Evolutionary conservation across 495 filamentous ascomycete species (phyloP).

Genomic region (Cercophora sp.): DNA sequence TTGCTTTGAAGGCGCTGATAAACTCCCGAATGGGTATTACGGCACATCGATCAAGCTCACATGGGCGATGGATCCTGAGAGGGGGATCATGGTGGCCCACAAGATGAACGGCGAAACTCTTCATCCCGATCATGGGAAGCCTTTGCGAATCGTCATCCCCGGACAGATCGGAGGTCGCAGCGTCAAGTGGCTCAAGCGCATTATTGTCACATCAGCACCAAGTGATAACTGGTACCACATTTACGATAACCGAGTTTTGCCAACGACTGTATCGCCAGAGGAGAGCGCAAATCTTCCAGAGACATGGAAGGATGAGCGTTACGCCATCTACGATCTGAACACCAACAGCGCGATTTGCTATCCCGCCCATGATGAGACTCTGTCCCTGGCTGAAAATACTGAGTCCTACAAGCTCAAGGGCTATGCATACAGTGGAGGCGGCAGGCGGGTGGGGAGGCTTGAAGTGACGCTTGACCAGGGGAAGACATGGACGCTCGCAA

Average conservation of each 20-base stretch:
- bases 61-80: constrained; percentile 82
- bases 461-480: constrained; percentile 86
- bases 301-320: constrained; percentile 88
- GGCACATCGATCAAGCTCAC: constrained; percentile 85
- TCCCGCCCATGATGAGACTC: constrained; percentile 73
- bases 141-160: constrained; percentile 79
- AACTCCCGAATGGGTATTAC: constrained; percentile 85
- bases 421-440: constrained; percentile 89
- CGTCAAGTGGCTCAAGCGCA: constrained; percentile 89
- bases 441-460: constrained; percentile 76
- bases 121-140: constrained; percentile 83
- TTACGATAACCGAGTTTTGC: constrained; percentile 88
- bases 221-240: constrained; percentile 98
- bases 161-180: constrained; percentile 93
- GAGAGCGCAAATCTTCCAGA: constrained; percentile 68
- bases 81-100: constrained; percentile 85
- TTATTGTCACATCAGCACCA: constrained; percentile 72
- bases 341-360: constrained; percentile 81
- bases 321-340: constrained; percentile 92
- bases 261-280: constrained; percentile 83
- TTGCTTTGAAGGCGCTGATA: constrained; percentile 91
- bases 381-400: constrained; percentile 47
- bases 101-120: constrained; percentile 90
- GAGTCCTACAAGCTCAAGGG: constrained; percentile 65
- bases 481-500: constrained; percentile 73